phyloP scores from a whole-genome alignment of 2,329 filamentous ascomycete species.

The Zalaria obscura region DNA sequence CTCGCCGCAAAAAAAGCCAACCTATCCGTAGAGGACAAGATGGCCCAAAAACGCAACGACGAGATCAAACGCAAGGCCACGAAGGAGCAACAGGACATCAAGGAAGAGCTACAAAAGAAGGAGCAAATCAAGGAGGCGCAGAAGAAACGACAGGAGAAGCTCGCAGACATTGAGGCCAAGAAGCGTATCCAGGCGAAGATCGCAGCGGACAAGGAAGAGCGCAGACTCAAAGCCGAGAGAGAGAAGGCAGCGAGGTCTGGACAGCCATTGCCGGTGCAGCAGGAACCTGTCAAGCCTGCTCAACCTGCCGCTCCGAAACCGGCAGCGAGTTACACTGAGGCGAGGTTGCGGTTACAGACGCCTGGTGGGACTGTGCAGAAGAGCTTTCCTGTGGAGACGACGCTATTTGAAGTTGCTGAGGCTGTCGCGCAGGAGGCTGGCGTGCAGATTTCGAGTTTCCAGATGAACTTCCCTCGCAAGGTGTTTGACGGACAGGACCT shows the following conservation, averaged over 20 bases:
- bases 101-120: constrained; percentile 77
- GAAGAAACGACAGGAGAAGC: constrained; percentile 76
- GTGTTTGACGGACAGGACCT: constrained; percentile 59
- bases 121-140: constrained; percentile 86
- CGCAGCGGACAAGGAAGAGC: constrained; percentile 83
- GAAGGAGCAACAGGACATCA: constrained; percentile 74
- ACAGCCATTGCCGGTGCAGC: constrained; percentile 27
- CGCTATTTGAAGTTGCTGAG: constrained; percentile 81
- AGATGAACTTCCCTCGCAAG: constrained; percentile 78
- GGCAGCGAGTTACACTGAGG: constrained; percentile 61
- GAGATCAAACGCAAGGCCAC: constrained; percentile 74
- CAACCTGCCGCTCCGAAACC: constrained; percentile 43
- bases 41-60: constrained; percentile 75
- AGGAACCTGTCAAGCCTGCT: constrained; percentile 27
- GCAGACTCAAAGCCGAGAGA: constrained; percentile 68
- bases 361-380: constrained; percentile 65
- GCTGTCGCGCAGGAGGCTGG: constrained; percentile 59
- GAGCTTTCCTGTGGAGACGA: constrained; percentile 77
- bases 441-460: constrained; percentile 58
- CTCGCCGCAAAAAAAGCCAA: constrained; percentile 58
- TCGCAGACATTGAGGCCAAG: constrained; percentile 72
- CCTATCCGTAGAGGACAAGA: constrained; percentile 59
- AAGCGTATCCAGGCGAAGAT: constrained; percentile 86
- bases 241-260: constrained; percentile 49
- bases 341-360: constrained; percentile 70